Evolutionary conservation across 805 yeast genomes (phyloP).

Genomic region (Candida pseudofarinosa): DNA sequence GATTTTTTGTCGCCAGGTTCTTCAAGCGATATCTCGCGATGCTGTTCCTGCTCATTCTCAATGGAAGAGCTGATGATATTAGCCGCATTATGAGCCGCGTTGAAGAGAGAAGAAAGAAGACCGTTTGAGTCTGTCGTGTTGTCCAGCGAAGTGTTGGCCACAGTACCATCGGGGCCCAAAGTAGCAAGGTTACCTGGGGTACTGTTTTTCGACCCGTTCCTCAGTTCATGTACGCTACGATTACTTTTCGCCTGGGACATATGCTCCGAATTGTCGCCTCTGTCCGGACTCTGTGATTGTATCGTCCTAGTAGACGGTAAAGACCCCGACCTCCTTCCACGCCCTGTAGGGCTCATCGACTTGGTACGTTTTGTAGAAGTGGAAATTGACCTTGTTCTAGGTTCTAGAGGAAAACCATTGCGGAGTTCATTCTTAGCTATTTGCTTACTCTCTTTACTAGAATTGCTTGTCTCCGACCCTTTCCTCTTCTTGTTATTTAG

Average conservation of each 20-base stretch:
- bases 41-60: constrained; percentile 6
- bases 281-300: too few relatives aligned
- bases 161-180: neutral
- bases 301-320: neutral
- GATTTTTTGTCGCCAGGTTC: constrained; percentile 9
- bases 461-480: neutral
- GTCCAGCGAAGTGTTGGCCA: neutral
- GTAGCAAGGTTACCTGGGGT: neutral
- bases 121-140: constrained; percentile 20
- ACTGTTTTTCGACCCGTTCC: neutral
- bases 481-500: neutral
- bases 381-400: constrained; percentile 2
- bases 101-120: constrained; percentile 39
- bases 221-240: neutral
- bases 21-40: neutral
- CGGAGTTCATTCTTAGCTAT: neutral
- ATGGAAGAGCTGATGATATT: constrained; percentile 13
- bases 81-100: constrained; percentile 48
- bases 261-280: too few relatives aligned
- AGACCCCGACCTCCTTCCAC: neutral
- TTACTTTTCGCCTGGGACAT: neutral
- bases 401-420: neutral
- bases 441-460: neutral
- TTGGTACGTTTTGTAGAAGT: neutral
- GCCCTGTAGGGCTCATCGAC: neutral